A percentile compares a stretch with the other conserved stretches of the same genome.
Evolutionary conservation across 1,284 basidiomycete species (phyloP).

Genomic region (Golubevia sp.): DNA sequence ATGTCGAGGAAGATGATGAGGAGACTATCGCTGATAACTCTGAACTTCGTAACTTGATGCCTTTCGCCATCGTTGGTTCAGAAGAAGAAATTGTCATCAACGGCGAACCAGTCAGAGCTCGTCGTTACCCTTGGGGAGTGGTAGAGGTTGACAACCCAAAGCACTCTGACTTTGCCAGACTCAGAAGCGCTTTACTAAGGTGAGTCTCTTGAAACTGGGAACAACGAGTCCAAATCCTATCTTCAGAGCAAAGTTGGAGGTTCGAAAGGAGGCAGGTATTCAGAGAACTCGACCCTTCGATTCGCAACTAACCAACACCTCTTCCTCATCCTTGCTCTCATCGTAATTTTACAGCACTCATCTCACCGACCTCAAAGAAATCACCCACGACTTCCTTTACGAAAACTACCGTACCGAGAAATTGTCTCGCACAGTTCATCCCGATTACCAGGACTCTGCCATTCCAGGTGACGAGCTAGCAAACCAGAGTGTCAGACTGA

Average conservation of each 20-base stretch:
- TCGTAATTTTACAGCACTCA: constrained; percentile 82
- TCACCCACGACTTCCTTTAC: constrained; percentile 86
- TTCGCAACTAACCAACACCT: not conserved
- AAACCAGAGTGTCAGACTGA: constrained; percentile 92
- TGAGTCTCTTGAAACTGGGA: constrained; percentile 64
- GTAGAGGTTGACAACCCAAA: constrained; percentile 98
- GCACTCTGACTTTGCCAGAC: constrained; percentile 93
- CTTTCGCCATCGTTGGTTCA: constrained; percentile 96
- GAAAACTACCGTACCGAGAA: constrained; percentile 99
- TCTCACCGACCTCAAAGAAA: constrained; percentile 81
- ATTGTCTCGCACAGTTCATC: constrained; percentile 85
- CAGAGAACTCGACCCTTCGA: too few relatives aligned
- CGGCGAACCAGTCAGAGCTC: constrained; percentile 85
- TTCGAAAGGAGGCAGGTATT: too few relatives aligned
- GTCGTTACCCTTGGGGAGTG: constrained; percentile 96
- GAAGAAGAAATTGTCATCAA: constrained; percentile 94
- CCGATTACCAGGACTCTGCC: constrained; percentile 66
- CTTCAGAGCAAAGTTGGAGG: too few relatives aligned
- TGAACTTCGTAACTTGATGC: constrained; percentile 64
- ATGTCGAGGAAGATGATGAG: constrained; percentile 96
- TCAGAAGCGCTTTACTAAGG: constrained; percentile 88
- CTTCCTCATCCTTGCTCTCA: not conserved
- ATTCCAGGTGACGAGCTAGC: constrained; percentile 83
- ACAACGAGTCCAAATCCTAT: too few relatives aligned
- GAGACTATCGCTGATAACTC: constrained; percentile 95